Base-by-base conservation (phyloP, 371 early-diverging fungal genomes). In the Lichtheimia hyalospora region DNA sequence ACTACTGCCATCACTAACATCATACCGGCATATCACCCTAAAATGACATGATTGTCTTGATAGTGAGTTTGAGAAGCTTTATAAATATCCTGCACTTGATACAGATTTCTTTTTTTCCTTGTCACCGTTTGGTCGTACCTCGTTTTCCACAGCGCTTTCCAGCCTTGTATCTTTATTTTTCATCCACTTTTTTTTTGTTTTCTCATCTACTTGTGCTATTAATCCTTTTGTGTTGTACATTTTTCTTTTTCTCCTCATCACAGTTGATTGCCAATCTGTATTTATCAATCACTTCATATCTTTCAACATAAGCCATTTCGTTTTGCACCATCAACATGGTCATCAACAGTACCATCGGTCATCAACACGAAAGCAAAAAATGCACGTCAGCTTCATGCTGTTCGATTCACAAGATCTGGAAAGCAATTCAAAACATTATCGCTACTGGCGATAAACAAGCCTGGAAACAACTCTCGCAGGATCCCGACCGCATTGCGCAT, bases 351-450 rank as follows among this genome's bases (percentile, higher is more conserved):
- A 54, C 49, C 72, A 69, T 50, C 20, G 61, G 52, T 70, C 51
- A 51, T 16, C 59, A 50, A 27, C 50, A 57, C 27, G 46, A 21
- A 20, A 55, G 55, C 42, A 53, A 66, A 52, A 57, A 57, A 49
- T 61, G 62, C 25, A 18, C 46, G 21, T 46, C 46, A 46, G 21
- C 46, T 18, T 21, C 21, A 21, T 66, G 66, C 52, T 61, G 54
- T 39, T 62, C 67, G 16, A 61, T 43, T 51, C 52, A 63, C 28
- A 63, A 62, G 27, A 58, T 67, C 21, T 67, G 67, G 67, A 50
- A 42, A 56, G 51, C 63, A 13, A 63, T 67, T 20, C 67, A 67
- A 57, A 43, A 54, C 0, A 28, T 56, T 41, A 56, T 67, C 44
- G 57, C 57, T 14, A 25, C 49, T 0, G 57, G 63, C 46, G 58